Conservation (phyloP, 1,284 basidiomycete genomes). For the Macrocystidia cucumis region DNA sequence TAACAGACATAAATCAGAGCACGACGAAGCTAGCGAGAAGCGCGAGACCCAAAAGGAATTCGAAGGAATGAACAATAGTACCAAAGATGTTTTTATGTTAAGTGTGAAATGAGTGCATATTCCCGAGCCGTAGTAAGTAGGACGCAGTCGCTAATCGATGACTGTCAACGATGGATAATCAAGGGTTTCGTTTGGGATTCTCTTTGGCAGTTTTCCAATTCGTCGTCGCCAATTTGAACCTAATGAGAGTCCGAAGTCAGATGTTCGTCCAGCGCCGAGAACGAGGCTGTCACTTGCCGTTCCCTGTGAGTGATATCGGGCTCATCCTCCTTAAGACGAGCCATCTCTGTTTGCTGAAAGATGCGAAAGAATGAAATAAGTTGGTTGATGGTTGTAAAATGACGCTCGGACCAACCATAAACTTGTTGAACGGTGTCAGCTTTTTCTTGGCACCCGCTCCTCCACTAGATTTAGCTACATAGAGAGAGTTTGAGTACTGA, state of each 20-base stretch:
- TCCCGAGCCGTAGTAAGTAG: too few species aligned
- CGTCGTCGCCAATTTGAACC: slow-evolving; percentile 66
- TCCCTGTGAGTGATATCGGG: slow-evolving; percentile 66
- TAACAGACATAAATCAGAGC: too few species aligned
- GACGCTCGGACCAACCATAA: slow-evolving; percentile 63
- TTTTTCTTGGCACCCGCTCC: slow-evolving; percentile 34
- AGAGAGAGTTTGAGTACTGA: background rate
- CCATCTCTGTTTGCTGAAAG: slow-evolving; percentile 54
- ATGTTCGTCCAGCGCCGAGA: background rate
- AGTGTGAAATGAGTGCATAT: too few species aligned
- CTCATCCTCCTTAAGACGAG: slow-evolving; percentile 62
- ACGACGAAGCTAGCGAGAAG: too few species aligned
- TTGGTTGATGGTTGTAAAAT: slow-evolving; percentile 2
- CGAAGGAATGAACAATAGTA: slow-evolving; percentile 2
- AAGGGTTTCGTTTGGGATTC: slow-evolving; percentile 43
- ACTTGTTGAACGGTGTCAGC: slow-evolving; percentile 68
- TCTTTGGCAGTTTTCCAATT: slow-evolving; percentile 74
- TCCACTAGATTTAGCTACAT: slow-evolving; percentile 26
- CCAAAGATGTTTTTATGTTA: too few species aligned
- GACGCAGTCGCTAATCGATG: too few species aligned
- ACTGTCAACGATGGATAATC: slow-evolving; percentile 9
- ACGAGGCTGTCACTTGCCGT: slow-evolving; percentile 32
- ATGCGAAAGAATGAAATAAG: slow-evolving; percentile 6
- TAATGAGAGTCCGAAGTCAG: slow-evolving; percentile 19
- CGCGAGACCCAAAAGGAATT: slow-evolving; percentile 5